Base-by-base conservation (phyloP, 441 rosid species). In the Viola pubescens region DNA sequence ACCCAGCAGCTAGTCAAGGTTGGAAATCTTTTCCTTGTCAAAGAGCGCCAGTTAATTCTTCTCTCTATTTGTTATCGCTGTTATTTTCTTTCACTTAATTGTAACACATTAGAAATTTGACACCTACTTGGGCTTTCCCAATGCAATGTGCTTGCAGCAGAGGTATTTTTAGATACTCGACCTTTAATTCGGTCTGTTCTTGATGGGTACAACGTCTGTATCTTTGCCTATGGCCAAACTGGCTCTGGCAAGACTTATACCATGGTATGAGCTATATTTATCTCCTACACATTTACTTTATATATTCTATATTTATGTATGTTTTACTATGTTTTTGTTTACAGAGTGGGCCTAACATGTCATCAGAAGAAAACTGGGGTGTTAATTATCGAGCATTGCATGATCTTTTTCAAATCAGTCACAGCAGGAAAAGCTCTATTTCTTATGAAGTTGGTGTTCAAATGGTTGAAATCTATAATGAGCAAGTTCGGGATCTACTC, bases 191-290 rank as follows among this genome's bases (percentile, higher is more conserved):
- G 77, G 8, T 76, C 81, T 9, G 81, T 76, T 47, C 77, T 79
- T 64, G 83, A 79, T 54, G 83, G 83, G 62, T 76, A 68, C 47
- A 76, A 67, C 63, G 81, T 76, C n/a, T 79, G 83, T 44, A 76
- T 79, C 56, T 79, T 79, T 71, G 83, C 83, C 16, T 79, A 79
- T 69, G 83, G 83, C 38, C 83, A 79, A 76, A 79, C 83, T 6
- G 77, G 77, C 37, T 74, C 77, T 9, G 77, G 77, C 12, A 73
- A 73, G 74, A 73, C 77, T 7, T 79, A 73, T 48, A 79, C 83
- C 12, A 79, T 79, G 83, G 81, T 79, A 73, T 14, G 9, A 49
- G 43, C 49, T n/a, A 19, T 45, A 19, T 45, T n/a, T 11, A 4
- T 59, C 52, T 62, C 48, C 4, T 38, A 9, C 58, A 37, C 12